phyloP scores from a whole-genome alignment of 106 monocot genomes.

The Allium cepa region DNA sequence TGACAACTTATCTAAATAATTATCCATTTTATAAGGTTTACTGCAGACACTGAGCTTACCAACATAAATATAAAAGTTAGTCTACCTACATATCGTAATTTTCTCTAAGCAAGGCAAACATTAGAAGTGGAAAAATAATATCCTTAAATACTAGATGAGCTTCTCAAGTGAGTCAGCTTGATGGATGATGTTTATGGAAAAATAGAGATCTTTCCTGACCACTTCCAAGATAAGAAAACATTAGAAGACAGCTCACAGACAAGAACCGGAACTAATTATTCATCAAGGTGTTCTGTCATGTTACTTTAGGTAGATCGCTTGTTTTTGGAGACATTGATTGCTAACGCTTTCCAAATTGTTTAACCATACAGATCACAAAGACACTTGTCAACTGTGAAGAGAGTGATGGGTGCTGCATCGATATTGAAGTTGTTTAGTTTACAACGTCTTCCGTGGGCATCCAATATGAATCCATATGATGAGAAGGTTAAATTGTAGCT shows the following conservation, averaged over 20 bases:
- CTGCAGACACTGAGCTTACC: too few relatives aligned
- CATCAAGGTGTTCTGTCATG: constrained; percentile 42
- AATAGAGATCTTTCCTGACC: constrained; percentile 52
- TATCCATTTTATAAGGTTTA: too few relatives aligned
- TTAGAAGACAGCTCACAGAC: constrained; percentile 27
- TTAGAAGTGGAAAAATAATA: too few relatives aligned
- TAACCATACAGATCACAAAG: constrained; percentile 41
- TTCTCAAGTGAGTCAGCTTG: constrained; percentile 10
- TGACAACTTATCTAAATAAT: too few relatives aligned
- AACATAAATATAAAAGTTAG: too few relatives aligned
- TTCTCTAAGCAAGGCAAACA: too few relatives aligned
- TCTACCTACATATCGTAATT: too few relatives aligned
- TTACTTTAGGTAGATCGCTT: not conserved
- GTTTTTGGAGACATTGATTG: not conserved
- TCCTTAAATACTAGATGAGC: too few relatives aligned
- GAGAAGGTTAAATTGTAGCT: constrained; percentile 38
- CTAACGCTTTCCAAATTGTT: constrained; percentile 4
- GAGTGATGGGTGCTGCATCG: constrained; percentile 54
- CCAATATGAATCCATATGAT: constrained; percentile 27
- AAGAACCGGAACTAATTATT: constrained; percentile 22
- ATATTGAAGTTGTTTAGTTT: constrained; percentile 65
- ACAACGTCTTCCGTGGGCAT: constrained; percentile 52
- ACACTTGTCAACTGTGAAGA: constrained; percentile 34
- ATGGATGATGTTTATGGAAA: constrained; percentile 83
- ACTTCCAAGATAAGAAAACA: constrained; percentile 46